phyloP scores from a whole-genome alignment of 371 early-diverging fungal genomes.

The Haplosporangium sp. region DNA sequence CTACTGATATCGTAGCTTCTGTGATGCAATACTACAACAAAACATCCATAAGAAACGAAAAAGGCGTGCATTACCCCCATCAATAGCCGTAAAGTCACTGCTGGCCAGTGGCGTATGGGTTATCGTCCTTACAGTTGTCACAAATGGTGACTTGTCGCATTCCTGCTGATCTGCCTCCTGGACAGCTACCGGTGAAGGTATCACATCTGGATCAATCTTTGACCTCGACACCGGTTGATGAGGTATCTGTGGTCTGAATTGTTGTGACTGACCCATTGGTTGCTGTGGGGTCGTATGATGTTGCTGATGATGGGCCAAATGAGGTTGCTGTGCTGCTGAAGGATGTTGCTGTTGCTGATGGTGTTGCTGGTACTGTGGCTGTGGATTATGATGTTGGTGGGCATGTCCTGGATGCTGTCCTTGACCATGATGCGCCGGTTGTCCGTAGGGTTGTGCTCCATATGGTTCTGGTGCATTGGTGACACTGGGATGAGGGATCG shows the following conservation, averaged over 20 bases:
- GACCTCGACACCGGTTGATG: slow-evolving; percentile 55
- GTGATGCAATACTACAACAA: no score
- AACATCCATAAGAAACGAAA: slow-evolving; percentile 96
- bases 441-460: slow-evolving; percentile 20
- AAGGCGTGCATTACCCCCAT: slow-evolving; percentile 94
- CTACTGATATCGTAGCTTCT: no score
- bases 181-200: slow-evolving; percentile 90
- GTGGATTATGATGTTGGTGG: slow-evolving; percentile 19
- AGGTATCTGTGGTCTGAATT: slow-evolving; percentile 63
- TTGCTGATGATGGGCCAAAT: slow-evolving; percentile 44
- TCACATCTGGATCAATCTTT: slow-evolving; percentile 92
- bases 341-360: slow-evolving; percentile 16
- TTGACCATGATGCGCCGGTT: slow-evolving; percentile 16
- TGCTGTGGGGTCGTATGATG: slow-evolving; percentile 68
- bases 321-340: slow-evolving; percentile 50
- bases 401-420: no score
- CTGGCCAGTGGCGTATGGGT: slow-evolving; percentile 86
- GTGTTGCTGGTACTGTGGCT: slow-evolving; percentile 22
- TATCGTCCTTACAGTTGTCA: slow-evolving; percentile 71
- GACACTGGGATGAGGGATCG: slow-evolving; percentile 26
- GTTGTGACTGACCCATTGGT: slow-evolving; percentile 68
- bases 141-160: slow-evolving; percentile 73
- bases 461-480: no score
- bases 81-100: slow-evolving; percentile 81
- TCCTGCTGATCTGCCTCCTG: slow-evolving; percentile 80